These are phyloP conservation scores for Xylaria cubensis DNA, from an alignment of 495 filamentous ascomycete species.

Conservation along the genomic window DNA sequence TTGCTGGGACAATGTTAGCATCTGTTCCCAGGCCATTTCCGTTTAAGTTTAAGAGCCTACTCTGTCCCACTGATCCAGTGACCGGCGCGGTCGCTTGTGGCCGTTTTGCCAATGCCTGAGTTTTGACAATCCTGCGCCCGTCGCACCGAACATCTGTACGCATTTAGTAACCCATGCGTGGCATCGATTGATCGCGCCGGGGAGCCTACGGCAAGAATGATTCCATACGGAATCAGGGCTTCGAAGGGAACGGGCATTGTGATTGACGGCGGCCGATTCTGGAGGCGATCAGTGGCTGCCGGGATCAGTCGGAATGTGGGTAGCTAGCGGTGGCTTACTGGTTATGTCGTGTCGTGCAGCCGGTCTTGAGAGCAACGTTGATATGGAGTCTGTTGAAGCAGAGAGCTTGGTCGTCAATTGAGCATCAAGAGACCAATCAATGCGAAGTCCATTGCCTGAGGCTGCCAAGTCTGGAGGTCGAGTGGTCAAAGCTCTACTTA, in stretches of 20 bases:
- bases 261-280: slow-evolving; percentile 34
- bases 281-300: neutral
- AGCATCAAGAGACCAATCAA: slow-evolving; percentile 1
- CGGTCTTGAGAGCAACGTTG: slow-evolving; percentile 23
- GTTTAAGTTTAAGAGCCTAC: slow-evolving; percentile 58
- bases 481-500: slow-evolving; percentile 18
- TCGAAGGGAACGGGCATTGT: slow-evolving; percentile 96
- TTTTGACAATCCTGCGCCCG: slow-evolving; percentile 75
- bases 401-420: slow-evolving; percentile 21
- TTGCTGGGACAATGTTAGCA: slow-evolving; percentile 65
- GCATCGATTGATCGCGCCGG: slow-evolving; percentile 27
- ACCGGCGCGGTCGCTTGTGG: slow-evolving; percentile 83
- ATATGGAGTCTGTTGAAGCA: neutral
- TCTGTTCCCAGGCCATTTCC: neutral
- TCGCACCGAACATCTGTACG: slow-evolving; percentile 85
- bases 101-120: slow-evolving; percentile 84
- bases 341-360: slow-evolving; percentile 18
- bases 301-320: neutral
- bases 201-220: slow-evolving; percentile 79
- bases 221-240: slow-evolving; percentile 90
- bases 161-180: slow-evolving; percentile 13
- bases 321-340: neutral
- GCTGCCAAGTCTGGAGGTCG: neutral
- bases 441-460: neutral
- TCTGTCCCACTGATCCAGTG: slow-evolving; percentile 90